phyloP scores from a whole-genome alignment of 164 flowering plant species.

The Dillenia suffruticosa region DNA sequence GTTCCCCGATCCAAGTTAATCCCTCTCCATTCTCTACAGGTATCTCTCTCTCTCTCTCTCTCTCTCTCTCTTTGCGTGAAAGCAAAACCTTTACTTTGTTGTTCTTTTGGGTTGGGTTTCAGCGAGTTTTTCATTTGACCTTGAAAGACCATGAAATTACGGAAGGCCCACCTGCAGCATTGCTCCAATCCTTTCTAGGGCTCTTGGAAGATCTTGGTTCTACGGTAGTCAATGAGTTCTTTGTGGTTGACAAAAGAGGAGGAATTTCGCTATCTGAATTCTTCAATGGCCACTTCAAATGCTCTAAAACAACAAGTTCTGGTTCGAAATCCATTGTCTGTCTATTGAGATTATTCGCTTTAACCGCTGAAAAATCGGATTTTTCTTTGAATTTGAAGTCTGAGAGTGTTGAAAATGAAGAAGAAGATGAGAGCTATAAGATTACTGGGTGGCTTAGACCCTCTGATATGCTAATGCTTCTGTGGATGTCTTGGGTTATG shows the following conservation, averaged over 20 bases:
- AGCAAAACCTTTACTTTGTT: slow-evolving; percentile 1
- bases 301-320: slow-evolving; percentile 56
- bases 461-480: slow-evolving; percentile 51
- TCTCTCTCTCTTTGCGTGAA: not conserved
- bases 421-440: slow-evolving; percentile 43
- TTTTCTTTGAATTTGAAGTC: slow-evolving; percentile 18
- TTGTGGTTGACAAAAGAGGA: slow-evolving; percentile 51
- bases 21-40: slow-evolving; percentile 57
- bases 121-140: slow-evolving; percentile 53
- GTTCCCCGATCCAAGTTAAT: slow-evolving; percentile 49
- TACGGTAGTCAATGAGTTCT: slow-evolving; percentile 58
- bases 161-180: slow-evolving; percentile 16
- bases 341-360: slow-evolving; percentile 53
- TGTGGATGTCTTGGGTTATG: slow-evolving; percentile 76
- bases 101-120: slow-evolving; percentile 5
- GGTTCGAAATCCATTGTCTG: slow-evolving; percentile 40
- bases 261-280: slow-evolving; percentile 65
- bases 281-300: slow-evolving; percentile 61
- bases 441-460: slow-evolving; percentile 43
- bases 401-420: slow-evolving; percentile 18
- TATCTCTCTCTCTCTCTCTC: slow-evolving; percentile 10
- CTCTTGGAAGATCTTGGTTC: slow-evolving; percentile 56
- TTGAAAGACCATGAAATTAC: slow-evolving; percentile 11
- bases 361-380: slow-evolving; percentile 39
- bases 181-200: slow-evolving; percentile 36